Conservation (phyloP, 176 grass and related monocot species). For the Neostapfia colusana region DNA sequence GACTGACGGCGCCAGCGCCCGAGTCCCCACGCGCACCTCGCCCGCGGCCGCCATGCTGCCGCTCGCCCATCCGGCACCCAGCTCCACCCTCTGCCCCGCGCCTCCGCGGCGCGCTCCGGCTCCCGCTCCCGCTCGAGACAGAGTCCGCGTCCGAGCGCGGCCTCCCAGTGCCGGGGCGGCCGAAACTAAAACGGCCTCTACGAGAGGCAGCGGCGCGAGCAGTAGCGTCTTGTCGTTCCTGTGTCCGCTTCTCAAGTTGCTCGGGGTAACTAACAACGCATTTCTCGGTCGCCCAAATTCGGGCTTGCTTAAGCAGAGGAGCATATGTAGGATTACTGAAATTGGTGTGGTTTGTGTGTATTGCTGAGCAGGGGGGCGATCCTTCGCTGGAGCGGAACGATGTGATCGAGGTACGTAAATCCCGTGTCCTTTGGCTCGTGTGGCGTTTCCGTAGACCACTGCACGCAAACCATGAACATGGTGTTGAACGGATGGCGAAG, state of each 20-base stretch:
- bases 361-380: constrained; percentile 61
- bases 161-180: constrained; percentile 18
- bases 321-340: not conserved
- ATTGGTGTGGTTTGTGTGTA: not conserved
- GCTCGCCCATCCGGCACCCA: constrained; percentile 11
- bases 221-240: constrained; percentile 71
- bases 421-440: not conserved
- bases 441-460: not conserved
- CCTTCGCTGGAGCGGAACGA: constrained; percentile 78
- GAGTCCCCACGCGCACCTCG: too few relatives aligned
- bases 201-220: not conserved
- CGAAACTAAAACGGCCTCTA: not conserved
- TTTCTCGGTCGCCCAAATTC: not conserved
- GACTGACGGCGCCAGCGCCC: too few relatives aligned
- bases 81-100: not conserved
- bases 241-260: constrained; percentile 83
- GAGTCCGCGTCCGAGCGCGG: constrained; percentile 21
- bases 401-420: constrained; percentile 69
- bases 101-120: constrained; percentile 1
- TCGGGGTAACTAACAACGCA: constrained; percentile 56
- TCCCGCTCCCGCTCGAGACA: not conserved
- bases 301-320: not conserved
- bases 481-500: not conserved
- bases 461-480: not conserved
- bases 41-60: constrained; percentile 30